phyloP scores from a whole-genome alignment of 2,329 filamentous ascomycete genomes.

The Tricladium varicosporioides region DNA sequence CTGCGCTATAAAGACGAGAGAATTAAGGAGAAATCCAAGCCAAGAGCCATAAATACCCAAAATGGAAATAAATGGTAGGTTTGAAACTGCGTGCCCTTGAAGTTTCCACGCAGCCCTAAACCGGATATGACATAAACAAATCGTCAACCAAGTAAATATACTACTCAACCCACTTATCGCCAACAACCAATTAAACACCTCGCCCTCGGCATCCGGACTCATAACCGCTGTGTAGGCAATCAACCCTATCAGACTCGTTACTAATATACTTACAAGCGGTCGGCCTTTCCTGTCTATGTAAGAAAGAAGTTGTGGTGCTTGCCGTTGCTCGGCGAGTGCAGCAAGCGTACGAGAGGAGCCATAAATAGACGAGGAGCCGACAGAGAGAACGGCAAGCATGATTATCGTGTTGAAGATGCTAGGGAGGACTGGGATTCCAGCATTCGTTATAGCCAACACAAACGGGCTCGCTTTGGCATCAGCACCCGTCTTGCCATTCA shows the following conservation, averaged over 20 bases:
- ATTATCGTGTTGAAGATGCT: conserved; percentile 96
- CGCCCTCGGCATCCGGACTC: conserved; percentile 48
- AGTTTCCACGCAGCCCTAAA: conserved; percentile 78
- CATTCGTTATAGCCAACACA: conserved; percentile 86
- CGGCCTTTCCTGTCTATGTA: conserved; percentile 84
- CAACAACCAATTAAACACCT: conserved; percentile 77
- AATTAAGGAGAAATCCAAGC: conserved; percentile 73
- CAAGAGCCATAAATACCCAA: conserved; percentile 78
- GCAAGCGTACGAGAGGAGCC: conserved; percentile 88
- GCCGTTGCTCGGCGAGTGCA: conserved; percentile 82
- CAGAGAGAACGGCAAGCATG: conserved; percentile 83
- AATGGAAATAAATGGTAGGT: conserved; percentile 80
- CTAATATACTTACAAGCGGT: conserved; percentile 68
- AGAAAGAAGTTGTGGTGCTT: conserved; percentile 72
- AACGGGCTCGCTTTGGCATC: conserved; percentile 82
- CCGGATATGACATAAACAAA: conserved; percentile 88
- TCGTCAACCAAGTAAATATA: conserved; percentile 78
- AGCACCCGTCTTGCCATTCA: conserved; percentile 51
- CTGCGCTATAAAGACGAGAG: conserved; percentile 74
- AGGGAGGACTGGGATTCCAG: conserved; percentile 76
- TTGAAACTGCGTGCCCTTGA: conserved; percentile 67
- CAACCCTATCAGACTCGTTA: conserved; percentile 67
- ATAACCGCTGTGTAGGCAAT: conserved; percentile 70
- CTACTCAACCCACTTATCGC: conserved; percentile 70
- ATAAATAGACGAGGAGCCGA: conserved; percentile 89